These are phyloP conservation scores for Bacidia gigantensis DNA, from an alignment of 495 filamentous ascomycete species.

Conservation along the genomic window DNA sequence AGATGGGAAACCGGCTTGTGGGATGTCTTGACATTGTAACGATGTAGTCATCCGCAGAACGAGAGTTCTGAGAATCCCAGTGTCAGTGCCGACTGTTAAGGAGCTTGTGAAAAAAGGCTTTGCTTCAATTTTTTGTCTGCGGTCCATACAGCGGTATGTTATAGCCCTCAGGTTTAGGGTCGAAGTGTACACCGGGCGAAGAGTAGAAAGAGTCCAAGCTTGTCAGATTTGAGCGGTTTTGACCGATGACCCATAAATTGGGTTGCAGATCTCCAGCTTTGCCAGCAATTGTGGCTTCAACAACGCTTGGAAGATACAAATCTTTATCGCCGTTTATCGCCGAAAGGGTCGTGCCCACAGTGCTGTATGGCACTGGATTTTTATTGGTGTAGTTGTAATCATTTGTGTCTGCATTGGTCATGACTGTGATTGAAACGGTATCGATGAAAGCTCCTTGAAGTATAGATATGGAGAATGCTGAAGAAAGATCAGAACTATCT, in stretches of 20 bases:
- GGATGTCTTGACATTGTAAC: neutral
- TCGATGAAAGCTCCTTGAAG: neutral
- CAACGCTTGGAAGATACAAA: constrained; percentile 12
- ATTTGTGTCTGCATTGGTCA: neutral
- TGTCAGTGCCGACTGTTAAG: constrained; percentile 2
- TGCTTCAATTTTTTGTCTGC: neutral
- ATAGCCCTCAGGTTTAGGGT: neutral
- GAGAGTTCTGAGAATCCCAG: constrained; percentile 10
- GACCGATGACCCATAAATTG: constrained; percentile 14
- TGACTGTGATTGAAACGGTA: neutral
- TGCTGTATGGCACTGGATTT: neutral
- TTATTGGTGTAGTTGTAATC: neutral
- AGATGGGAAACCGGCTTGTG: constrained; percentile 1
- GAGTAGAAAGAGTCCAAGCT: neutral
- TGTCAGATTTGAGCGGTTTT: constrained; percentile 5
- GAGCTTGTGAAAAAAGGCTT: neutral
- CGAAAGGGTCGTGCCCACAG: neutral
- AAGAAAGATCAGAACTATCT: neutral
- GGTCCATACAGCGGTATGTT: neutral
- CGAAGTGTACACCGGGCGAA: neutral
- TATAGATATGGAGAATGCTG: neutral
- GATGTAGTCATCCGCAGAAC: constrained; percentile 20
- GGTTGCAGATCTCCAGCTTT: constrained; percentile 11
- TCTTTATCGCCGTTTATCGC: neutral
- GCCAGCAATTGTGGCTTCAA: constrained; percentile 11